Evolutionary conservation across 306 rosid genomes (phyloP).

Genomic region (Cucumis cinereus): DNA sequence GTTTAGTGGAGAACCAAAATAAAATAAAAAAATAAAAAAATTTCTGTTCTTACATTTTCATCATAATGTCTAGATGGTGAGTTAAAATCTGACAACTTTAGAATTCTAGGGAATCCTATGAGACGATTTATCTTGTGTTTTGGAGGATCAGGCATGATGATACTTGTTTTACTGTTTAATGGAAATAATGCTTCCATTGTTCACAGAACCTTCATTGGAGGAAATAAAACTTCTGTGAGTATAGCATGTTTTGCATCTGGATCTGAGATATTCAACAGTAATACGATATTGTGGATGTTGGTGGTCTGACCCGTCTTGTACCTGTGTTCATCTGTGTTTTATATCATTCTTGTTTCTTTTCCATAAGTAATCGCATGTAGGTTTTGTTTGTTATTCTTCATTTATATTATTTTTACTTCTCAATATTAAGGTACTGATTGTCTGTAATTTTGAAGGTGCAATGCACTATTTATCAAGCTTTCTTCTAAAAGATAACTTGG

Average conservation of each 20-base stretch:
- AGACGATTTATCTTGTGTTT: not conserved
- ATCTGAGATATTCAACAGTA: not conserved
- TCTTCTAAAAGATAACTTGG: not conserved
- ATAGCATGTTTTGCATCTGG: not conserved
- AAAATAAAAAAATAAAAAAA: not conserved
- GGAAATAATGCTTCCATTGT: not conserved
- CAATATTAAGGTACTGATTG: not conserved
- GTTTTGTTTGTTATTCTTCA: not conserved
- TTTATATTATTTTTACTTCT: not conserved
- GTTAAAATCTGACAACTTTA: not conserved
- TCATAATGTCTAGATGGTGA: not conserved
- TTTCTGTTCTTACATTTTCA: not conserved
- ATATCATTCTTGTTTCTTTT: not conserved
- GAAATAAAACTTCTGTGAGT: not conserved
- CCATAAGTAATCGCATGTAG: not conserved
- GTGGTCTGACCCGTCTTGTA: not conserved
- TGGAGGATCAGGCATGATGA: not conserved
- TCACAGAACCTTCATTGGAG: not conserved
- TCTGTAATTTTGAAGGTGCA: not conserved
- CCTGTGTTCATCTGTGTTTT: not conserved
- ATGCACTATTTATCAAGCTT: not conserved
- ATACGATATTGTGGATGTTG: not conserved
- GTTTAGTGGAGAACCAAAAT: not conserved
- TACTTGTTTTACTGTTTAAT: not conserved
- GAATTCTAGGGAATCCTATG: not conserved